Conservation (phyloP, 495 filamentous ascomycete genomes). For the Neurospora discreta region DNA sequence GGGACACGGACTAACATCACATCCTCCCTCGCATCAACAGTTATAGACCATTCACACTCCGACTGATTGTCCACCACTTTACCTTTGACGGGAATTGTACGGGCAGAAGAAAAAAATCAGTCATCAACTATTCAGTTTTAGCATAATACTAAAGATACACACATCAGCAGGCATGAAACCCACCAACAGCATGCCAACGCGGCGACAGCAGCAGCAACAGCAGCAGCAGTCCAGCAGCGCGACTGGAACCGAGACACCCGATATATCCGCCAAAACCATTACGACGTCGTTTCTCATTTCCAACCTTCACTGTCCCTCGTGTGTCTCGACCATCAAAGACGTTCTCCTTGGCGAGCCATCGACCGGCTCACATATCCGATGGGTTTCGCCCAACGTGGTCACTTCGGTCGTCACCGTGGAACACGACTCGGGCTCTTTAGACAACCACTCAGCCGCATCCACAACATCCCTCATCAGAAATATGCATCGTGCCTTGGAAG, state of each 20-base stretch:
- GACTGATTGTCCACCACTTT: neutral
- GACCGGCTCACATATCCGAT: slow-evolving; percentile 16
- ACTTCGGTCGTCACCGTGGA: slow-evolving; percentile 42
- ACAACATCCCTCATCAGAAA: slow-evolving; percentile 8
- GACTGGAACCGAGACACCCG: slow-evolving; percentile 5
- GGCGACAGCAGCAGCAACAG: neutral
- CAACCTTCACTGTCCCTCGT: slow-evolving; percentile 54
- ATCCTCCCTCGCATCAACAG: neutral
- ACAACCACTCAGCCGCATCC: slow-evolving; percentile 5
- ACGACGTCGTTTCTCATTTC: slow-evolving; percentile 40
- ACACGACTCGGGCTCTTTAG: slow-evolving; percentile 2
- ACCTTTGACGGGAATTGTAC: neutral
- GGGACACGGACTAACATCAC: neutral
- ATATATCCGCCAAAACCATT: slow-evolving; percentile 2
- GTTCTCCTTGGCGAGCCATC: neutral
- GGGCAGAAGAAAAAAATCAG: neutral
- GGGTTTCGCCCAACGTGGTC: slow-evolving; percentile 47
- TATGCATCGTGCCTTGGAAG: slow-evolving; percentile 31
- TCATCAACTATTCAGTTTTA: neutral
- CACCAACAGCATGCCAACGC: slow-evolving; percentile 1
- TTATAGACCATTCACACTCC: neutral
- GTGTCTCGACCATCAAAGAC: slow-evolving; percentile 42
- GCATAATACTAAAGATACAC: neutral
- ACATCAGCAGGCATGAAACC: neutral
- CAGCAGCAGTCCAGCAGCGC: neutral